phyloP scores from a whole-genome alignment of 73 alveolate species.

The Paramecium sexaurelia region DNA sequence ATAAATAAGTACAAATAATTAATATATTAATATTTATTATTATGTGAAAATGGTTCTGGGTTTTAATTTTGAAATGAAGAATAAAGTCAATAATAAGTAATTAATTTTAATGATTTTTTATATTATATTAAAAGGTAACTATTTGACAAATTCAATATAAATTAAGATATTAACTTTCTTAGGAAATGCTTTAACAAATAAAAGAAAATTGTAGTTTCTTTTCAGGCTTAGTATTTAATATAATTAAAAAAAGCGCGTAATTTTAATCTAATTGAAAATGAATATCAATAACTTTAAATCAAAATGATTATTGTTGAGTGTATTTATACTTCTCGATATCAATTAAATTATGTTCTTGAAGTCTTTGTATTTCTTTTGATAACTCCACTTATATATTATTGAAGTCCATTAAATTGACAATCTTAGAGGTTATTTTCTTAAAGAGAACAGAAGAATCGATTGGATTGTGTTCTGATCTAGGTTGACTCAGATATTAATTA shows the following conservation, averaged over 20 bases:
- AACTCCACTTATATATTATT: conserved; percentile 4
- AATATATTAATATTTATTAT: too few species aligned
- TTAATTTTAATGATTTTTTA: too few species aligned
- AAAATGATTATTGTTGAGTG: background rate
- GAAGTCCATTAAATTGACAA: conserved; percentile 2
- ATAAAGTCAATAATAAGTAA: too few species aligned
- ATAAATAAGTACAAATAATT: too few species aligned
- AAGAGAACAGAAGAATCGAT: background rate
- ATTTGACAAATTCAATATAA: background rate
- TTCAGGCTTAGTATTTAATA: background rate
- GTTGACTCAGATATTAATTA: background rate
- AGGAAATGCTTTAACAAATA: background rate
- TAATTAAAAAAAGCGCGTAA: background rate
- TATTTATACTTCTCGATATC: background rate
- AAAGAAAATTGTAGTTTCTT: conserved; percentile 33
- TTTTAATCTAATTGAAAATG: background rate
- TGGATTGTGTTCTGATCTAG: background rate
- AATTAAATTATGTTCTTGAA: background rate
- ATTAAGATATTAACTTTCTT: background rate
- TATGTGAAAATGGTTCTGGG: too few species aligned
- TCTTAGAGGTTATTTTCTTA: conserved; percentile 11
- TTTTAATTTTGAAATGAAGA: too few species aligned
- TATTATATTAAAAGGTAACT: too few species aligned
- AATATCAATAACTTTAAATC: background rate
- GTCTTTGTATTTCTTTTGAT: conserved; percentile 10